Evolutionary conservation across 257 asterid species (phyloP).

Genomic region (Plantago elongata): DNA sequence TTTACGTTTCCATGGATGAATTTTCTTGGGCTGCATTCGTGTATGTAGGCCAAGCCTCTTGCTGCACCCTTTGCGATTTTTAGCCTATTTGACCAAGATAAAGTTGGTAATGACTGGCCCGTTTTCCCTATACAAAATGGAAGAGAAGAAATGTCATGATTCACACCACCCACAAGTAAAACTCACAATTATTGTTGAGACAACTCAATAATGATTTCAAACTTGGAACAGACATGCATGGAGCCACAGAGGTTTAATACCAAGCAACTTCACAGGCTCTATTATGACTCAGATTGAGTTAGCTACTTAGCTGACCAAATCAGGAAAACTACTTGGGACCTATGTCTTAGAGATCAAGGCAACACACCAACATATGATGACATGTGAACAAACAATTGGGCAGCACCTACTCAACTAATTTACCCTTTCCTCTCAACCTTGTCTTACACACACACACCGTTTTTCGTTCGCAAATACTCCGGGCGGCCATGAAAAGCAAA

Average conservation of each 20-base stretch:
- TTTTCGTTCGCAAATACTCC: background rate
- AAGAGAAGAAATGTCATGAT: background rate
- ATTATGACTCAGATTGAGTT: background rate
- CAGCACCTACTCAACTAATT: slow-evolving; percentile 6
- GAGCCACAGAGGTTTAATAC: too few species aligned
- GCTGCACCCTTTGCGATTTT: slow-evolving; percentile 70
- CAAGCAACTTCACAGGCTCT: too few species aligned
- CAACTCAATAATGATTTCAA: too few species aligned
- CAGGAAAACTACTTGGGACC: slow-evolving; percentile 5
- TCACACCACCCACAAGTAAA: too few species aligned
- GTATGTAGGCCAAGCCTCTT: slow-evolving; percentile 83
- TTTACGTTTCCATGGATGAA: slow-evolving; percentile 80
- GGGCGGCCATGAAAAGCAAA: background rate
- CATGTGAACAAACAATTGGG: slow-evolving; percentile 18
- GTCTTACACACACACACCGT: background rate
- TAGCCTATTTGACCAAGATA: slow-evolving; percentile 73
- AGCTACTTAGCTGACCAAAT: background rate
- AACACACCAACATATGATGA: slow-evolving; percentile 14
- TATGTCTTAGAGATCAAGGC: slow-evolving; percentile 7
- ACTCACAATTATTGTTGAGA: too few species aligned
- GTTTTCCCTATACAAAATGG: slow-evolving; percentile 46
- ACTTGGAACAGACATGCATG: too few species aligned
- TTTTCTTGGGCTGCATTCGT: slow-evolving; percentile 92
- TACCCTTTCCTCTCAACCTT: slow-evolving; percentile 7
- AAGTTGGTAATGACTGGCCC: slow-evolving; percentile 47